A percentile compares a stretch with the other conserved stretches of the same genome.
Evolutionary conservation across 768 basidiomycete genomes (phyloP).

Genomic region (Lactarius akahatsu): DNA sequence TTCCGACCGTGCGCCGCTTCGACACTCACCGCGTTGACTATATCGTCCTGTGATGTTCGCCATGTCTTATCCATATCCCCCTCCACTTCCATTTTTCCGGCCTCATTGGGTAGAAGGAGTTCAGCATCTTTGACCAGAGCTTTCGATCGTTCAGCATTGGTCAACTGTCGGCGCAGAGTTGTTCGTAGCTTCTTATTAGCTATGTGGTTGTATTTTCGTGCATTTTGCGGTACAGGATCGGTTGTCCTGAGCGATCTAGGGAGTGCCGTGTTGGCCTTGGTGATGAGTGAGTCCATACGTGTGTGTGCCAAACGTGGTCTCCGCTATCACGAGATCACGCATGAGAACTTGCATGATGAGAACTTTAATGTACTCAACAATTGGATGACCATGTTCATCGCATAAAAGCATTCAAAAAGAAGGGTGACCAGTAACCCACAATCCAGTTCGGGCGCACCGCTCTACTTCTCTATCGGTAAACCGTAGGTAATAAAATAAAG

Average conservation of each 20-base stretch:
- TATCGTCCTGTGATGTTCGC: conserved; percentile 81
- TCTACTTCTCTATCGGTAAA: neutral
- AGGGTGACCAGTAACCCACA: too few species aligned
- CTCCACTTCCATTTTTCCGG: conserved; percentile 73
- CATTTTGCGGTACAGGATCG: conserved; percentile 46
- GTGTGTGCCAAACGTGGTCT: neutral
- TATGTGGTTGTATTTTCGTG: conserved; percentile 58
- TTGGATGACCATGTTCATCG: too few species aligned
- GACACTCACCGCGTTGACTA: conserved; percentile 59
- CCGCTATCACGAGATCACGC: neutral
- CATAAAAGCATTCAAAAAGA: too few species aligned
- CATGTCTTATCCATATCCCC: conserved; percentile 85
- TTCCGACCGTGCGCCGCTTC: conserved; percentile 76
- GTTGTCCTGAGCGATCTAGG: conserved; percentile 67
- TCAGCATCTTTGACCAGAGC: conserved; percentile 68
- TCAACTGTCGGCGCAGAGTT: conserved; percentile 60
- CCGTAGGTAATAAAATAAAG: neutral
- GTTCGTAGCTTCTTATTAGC: conserved; percentile 74
- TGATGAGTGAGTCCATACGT: conserved; percentile 21
- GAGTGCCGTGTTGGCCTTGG: conserved; percentile 46
- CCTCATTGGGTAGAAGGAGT: conserved; percentile 64
- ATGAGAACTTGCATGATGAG: too few species aligned
- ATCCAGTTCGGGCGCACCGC: neutral
- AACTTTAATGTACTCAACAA: too few species aligned
- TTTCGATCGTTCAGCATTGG: conserved; percentile 61